These are phyloP conservation scores for Agaricales sp. DNA, from an alignment of 1,284 basidiomycete species.

Conservation along the genomic window DNA sequence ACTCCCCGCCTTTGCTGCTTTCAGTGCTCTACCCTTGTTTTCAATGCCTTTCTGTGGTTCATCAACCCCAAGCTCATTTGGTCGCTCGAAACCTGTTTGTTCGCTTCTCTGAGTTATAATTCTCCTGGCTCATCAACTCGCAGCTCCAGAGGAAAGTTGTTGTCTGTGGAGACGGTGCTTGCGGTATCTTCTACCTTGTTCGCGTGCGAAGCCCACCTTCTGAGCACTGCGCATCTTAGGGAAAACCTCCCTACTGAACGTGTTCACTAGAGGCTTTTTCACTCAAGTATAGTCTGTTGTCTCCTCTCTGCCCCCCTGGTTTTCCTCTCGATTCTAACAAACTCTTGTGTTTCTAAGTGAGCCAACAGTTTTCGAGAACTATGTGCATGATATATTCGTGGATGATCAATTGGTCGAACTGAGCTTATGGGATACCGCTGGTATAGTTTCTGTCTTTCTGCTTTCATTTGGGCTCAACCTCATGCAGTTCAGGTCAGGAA, in stretches of 20 bases:
- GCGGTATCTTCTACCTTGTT: slow-evolving; percentile 39
- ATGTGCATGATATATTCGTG: slow-evolving; percentile 77
- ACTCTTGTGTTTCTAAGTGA: slow-evolving; percentile 39
- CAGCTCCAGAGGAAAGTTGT: slow-evolving; percentile 65
- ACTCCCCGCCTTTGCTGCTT: too few species aligned
- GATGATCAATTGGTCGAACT: slow-evolving; percentile 83
- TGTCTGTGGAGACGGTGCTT: slow-evolving; percentile 89
- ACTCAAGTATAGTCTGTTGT: slow-evolving; percentile 76
- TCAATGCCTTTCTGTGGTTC: slow-evolving; percentile 42
- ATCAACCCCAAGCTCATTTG: slow-evolving; percentile 38
- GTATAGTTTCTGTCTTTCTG: slow-evolving; percentile 37
- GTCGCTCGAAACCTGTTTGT: slow-evolving; percentile 41
- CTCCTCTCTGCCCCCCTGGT: slow-evolving; percentile 2
- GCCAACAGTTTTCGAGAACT: slow-evolving; percentile 90
- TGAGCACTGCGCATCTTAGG: slow-evolving; percentile 26
- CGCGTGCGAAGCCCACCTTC: slow-evolving; percentile 12
- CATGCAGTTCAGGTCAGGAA: slow-evolving; percentile 65
- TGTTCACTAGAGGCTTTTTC: slow-evolving; percentile 81
- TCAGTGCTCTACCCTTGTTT: too few species aligned
- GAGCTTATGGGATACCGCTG: slow-evolving; percentile 94
- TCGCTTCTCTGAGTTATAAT: not conserved
- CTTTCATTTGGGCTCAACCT: slow-evolving; percentile 9
- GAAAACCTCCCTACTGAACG: slow-evolving; percentile 77
- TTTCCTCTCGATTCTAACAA: not conserved
- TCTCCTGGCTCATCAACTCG: not conserved